Evolutionary conservation across 257 asterid genomes (phyloP).

Genomic region (Solanum etuberosum): DNA sequence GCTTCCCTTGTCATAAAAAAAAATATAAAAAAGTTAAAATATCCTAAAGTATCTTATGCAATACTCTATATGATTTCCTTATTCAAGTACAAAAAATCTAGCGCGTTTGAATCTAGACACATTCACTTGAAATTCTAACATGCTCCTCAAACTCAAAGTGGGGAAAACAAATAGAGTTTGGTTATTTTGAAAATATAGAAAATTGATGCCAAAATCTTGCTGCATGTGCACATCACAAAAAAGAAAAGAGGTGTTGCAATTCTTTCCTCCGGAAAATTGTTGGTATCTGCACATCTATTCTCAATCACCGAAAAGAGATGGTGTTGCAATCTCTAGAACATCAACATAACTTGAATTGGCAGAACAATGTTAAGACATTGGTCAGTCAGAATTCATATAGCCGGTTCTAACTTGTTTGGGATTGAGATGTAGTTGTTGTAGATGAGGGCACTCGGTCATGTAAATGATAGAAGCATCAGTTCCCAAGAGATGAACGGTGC

Average conservation of each 20-base stretch:
- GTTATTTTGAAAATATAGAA: neutral
- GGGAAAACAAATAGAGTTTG: neutral
- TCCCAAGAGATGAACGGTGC: neutral
- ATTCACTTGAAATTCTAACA: neutral
- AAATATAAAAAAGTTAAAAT: neutral
- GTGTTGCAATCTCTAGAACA: neutral
- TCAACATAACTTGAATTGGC: neutral
- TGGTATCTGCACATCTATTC: neutral
- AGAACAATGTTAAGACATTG: neutral
- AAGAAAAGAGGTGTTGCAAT: neutral
- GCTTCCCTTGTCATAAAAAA: too few relatives aligned
- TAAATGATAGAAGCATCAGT: neutral
- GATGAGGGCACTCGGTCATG: neutral
- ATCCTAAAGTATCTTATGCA: neutral
- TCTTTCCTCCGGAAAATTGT: neutral
- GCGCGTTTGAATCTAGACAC: neutral
- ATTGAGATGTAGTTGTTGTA: neutral
- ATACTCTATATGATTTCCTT: neutral
- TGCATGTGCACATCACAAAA: neutral
- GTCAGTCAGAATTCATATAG: neutral
- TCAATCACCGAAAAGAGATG: neutral
- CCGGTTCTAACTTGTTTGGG: neutral
- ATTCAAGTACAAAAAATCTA: neutral
- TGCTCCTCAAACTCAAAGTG: neutral
- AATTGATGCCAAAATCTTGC: neutral